Conservation (phyloP, 768 basidiomycete species). For the Termitomyces sp. region DNA sequence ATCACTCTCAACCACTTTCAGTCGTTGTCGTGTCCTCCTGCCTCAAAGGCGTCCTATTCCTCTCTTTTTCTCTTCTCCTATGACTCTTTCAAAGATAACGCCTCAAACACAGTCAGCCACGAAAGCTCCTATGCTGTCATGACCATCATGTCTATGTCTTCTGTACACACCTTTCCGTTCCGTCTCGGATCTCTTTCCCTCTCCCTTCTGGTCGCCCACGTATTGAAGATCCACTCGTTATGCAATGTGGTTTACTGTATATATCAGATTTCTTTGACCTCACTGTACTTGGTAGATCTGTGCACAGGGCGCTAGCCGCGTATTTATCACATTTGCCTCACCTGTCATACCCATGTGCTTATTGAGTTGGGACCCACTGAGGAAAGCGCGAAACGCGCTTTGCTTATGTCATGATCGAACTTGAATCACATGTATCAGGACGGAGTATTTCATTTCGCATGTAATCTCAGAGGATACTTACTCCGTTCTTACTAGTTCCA, state of each 20-base stretch:
- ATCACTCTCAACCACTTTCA: conserved; percentile 16
- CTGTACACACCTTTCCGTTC: conserved; percentile 15
- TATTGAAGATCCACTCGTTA: conserved; percentile 11
- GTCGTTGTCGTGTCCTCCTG: conserved; percentile 31
- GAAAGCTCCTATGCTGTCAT: conserved; percentile 13
- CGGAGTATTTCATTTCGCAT: conserved; percentile 9
- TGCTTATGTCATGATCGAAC: conserved; percentile 6
- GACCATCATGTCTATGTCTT: conserved; percentile 10
- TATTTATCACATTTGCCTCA: conserved; percentile 21
- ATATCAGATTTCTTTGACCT: conserved; percentile 13
- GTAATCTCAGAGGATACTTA: neutral
- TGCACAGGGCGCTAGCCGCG: conserved; percentile 25
- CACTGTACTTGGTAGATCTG: conserved; percentile 29
- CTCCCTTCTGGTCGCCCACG: conserved; percentile 15
- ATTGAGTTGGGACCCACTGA: neutral
- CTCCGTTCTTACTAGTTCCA: conserved; percentile 13
- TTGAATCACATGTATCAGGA: conserved; percentile 17
- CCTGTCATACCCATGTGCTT: neutral
- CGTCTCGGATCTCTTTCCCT: conserved; percentile 8
- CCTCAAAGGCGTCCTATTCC: conserved; percentile 12
- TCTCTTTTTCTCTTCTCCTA: conserved; percentile 2
- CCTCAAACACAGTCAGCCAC: conserved; percentile 7
- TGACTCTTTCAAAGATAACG: conserved; percentile 7
- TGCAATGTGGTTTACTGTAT: conserved; percentile 6
- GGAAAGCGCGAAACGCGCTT: neutral